Evolutionary conservation across 352 stramenopile genomes (phyloP).

Genomic region (Albugo candida): DNA sequence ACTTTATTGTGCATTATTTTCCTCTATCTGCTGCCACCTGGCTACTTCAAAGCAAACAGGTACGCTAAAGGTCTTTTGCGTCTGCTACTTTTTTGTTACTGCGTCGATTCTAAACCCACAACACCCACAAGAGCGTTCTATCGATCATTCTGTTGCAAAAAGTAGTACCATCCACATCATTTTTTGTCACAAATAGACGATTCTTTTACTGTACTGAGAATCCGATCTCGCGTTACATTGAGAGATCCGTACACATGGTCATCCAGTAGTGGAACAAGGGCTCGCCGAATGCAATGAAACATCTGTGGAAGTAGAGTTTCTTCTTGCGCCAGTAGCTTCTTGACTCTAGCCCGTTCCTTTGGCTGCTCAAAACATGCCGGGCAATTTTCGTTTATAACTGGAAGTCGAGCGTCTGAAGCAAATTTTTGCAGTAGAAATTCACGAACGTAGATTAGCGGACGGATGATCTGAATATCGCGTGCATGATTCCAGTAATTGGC

Average conservation of each 20-base stretch:
- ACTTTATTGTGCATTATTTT: too few relatives aligned
- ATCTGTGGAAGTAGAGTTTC: constrained; percentile 84
- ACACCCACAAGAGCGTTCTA: too few relatives aligned
- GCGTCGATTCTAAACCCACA: too few relatives aligned
- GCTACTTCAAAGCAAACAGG: too few relatives aligned
- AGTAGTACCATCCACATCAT: too few relatives aligned
- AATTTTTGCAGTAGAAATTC: constrained; percentile 85
- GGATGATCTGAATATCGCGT: constrained; percentile 88
- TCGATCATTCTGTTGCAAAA: too few relatives aligned
- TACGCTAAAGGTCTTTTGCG: too few relatives aligned
- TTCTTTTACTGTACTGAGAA: too few relatives aligned
- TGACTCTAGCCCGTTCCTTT: constrained; percentile 93
- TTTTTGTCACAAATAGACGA: too few relatives aligned
- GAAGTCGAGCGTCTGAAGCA: constrained; percentile 72
- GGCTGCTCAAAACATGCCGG: constrained; percentile 97
- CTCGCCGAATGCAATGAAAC: constrained; percentile 46
- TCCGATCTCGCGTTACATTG: constrained; percentile 6
- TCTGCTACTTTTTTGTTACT: too few relatives aligned
- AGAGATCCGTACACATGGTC: constrained; percentile 40
- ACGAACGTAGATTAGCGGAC: constrained; percentile 90
- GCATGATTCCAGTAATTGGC: constrained; percentile 94
- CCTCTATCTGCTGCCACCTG: too few relatives aligned
- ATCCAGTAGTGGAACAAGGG: constrained; percentile 69
- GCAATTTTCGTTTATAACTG: constrained; percentile 98
- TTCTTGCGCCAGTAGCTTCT: constrained; percentile 91